Evolutionary conservation across 2,329 filamentous ascomycete species (phyloP), one percentile per base, ranked within the genome.

Genomic region (Bipolaris sorokiniana): DNA sequence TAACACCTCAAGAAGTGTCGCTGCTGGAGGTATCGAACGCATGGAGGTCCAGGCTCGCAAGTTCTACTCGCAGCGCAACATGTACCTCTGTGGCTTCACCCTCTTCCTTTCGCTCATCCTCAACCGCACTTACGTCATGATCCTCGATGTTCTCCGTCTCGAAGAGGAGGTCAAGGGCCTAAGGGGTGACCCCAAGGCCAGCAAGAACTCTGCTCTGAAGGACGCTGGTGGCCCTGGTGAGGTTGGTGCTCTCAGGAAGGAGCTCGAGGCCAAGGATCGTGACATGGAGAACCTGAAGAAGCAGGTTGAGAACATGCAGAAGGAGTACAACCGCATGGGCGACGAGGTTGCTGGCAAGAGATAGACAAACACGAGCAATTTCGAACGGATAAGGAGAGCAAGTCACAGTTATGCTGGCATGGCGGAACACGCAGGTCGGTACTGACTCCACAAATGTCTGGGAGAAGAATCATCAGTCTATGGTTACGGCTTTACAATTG

Each of bases 21-120:
- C 88, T 49, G 88, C 93, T 58, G 94, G 80, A 45, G 81, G 95
- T 63, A 89, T 91, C 75, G 95, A 98, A 77, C 94, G 95, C 64
- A 92, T 96, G 86, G 95, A 99, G 81, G 94, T 98, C 50, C 95
- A 99, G 80, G 94, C 95, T 65, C 92, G 95, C 85, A 99, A 99
- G 82, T 99, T 99, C 85, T 99, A 99, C 86, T 97, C 93, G 61
- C 94, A 99, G 83, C 93, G 95, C 79, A 99, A 99, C 88, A 99
- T 99, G 95, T 99, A 99, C 82, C 92, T 99, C 61, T 98, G 95
- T 80, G 95, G 95, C 70, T 99, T 99, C 84, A 99, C 95, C 5
- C 89, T 99, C 63, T 98, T 99, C 87, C 89, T 99, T 61, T 98
- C 94, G 51, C 85, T 99, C 64, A 99, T 99, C 80, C 91, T 96